phyloP scores from a whole-genome alignment of 352 stramenopile species.

The Phytophthora podocarpi region DNA sequence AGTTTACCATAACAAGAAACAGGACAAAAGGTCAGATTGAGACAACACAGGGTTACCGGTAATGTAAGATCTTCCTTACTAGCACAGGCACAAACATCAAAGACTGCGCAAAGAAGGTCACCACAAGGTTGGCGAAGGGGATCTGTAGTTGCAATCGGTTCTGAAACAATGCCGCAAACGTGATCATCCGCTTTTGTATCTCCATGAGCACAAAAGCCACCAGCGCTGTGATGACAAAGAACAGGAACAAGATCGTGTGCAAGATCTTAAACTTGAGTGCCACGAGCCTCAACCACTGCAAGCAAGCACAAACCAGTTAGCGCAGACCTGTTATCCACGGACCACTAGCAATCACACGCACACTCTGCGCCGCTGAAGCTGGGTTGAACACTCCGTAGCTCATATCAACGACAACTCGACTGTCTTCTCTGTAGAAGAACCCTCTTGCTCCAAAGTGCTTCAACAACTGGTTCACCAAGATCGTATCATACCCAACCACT shows the following conservation, averaged over 20 bases:
- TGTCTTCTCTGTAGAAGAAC: slow-evolving; percentile 72
- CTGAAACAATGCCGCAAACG: slow-evolving; percentile 92
- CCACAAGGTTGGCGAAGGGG: slow-evolving; percentile 76
- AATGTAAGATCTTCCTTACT: slow-evolving; percentile 36
- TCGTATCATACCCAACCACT: slow-evolving; percentile 89
- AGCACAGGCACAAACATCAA: slow-evolving; percentile 95
- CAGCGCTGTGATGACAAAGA: slow-evolving; percentile 94
- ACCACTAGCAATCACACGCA: slow-evolving; percentile 22
- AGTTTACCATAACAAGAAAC: neutral
- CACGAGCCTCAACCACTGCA: slow-evolving; percentile 39
- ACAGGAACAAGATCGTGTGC: slow-evolving; percentile 92
- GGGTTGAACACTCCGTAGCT: slow-evolving; percentile 69
- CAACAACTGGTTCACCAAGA: slow-evolving; percentile 93
- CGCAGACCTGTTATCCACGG: neutral
- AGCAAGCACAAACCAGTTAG: slow-evolving; percentile 3
- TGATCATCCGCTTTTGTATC: slow-evolving; percentile 93
- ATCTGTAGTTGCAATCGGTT: slow-evolving; percentile 75
- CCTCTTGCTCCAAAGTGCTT: slow-evolving; percentile 57
- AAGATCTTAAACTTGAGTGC: slow-evolving; percentile 91
- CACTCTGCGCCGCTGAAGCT: slow-evolving; percentile 26
- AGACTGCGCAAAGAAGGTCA: slow-evolving; percentile 91
- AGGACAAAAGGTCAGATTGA: neutral
- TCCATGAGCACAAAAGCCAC: slow-evolving; percentile 93
- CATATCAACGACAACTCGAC: slow-evolving; percentile 68
- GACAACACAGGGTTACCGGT: neutral